These are phyloP conservation scores for Tagetes patula DNA, from an alignment of 129 eudicot species.

Conservation along the genomic window DNA sequence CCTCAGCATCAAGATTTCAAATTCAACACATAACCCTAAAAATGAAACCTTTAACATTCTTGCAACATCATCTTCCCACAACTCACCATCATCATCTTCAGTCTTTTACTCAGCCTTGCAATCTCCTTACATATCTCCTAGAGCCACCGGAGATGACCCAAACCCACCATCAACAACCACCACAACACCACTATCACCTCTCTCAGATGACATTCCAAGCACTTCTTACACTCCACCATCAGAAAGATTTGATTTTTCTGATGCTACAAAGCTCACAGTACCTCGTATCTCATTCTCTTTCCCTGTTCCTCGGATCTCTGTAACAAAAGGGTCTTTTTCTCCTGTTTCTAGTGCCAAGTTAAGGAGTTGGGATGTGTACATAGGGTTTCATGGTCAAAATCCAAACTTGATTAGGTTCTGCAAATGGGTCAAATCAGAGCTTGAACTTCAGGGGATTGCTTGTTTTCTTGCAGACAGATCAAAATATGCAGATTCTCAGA, in stretches of 20 bases:
- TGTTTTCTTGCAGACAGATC: slow-evolving; percentile 83
- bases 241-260: slow-evolving; percentile 52
- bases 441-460: slow-evolving; percentile 84
- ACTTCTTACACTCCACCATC: slow-evolving; percentile 87
- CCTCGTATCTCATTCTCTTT: slow-evolving; percentile 82
- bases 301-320: slow-evolving; percentile 77
- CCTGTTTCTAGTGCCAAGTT: slow-evolving; percentile 59
- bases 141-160: slow-evolving; percentile 48
- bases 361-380: slow-evolving; percentile 85
- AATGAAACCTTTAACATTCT: not conserved
- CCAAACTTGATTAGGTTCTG: slow-evolving; percentile 67
- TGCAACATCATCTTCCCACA: slow-evolving; percentile 14
- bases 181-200: slow-evolving; percentile 36
- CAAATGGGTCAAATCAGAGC: slow-evolving; percentile 90
- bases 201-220: slow-evolving; percentile 75
- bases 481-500: slow-evolving; percentile 63
- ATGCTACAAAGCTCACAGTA: slow-evolving; percentile 49
- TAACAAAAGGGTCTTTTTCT: slow-evolving; percentile 60
- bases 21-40: slow-evolving; percentile 50
- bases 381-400: slow-evolving; percentile 68
- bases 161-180: slow-evolving; percentile 36
- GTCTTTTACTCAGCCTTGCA: slow-evolving; percentile 90
- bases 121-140: slow-evolving; percentile 91
- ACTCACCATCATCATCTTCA: slow-evolving; percentile 82
- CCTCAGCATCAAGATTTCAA: slow-evolving; percentile 68